Conservation (phyloP, 495 filamentous ascomycete genomes). For the Penicillium goetzii region DNA sequence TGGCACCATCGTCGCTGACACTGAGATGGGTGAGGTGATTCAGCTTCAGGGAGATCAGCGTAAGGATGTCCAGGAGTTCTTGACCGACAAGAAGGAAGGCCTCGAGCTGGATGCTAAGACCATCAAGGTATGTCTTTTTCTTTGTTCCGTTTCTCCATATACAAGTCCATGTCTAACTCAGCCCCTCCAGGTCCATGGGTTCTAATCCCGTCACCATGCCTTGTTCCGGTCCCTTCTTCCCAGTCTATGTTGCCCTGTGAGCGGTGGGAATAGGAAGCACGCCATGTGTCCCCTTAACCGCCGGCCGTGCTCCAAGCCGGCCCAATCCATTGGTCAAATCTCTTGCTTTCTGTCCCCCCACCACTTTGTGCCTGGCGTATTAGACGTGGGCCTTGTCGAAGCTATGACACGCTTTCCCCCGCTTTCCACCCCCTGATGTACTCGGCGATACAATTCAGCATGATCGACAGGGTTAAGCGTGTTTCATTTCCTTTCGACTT, state of each 20-base stretch:
- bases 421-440: conserved; percentile 15
- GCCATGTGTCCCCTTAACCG: conserved; percentile 32
- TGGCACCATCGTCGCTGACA: conserved; percentile 98
- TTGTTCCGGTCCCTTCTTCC: conserved; percentile 51
- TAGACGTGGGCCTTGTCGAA: conserved; percentile 44
- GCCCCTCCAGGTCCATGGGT: conserved; percentile 56
- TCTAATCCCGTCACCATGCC: conserved; percentile 53
- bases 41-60: conserved; percentile 99
- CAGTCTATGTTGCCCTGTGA: conserved; percentile 46
- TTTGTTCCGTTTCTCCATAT: not conserved
- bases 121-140: conserved; percentile 73
- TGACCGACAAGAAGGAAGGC: conserved; percentile 92
- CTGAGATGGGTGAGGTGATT: conserved; percentile 99
- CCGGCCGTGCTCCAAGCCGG: conserved; percentile 29
- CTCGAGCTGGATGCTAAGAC: conserved; percentile 91
- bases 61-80: conserved; percentile 96
- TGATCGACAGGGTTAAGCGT: conserved; percentile 32
- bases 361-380: conserved; percentile 38
- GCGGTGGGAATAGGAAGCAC: conserved; percentile 44
- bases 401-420: conserved; percentile 28
- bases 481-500: conserved; percentile 34
- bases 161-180: not conserved
- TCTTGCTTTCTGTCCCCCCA: conserved; percentile 33
- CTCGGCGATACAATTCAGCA: conserved; percentile 23
- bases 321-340: conserved; percentile 30